Conservation (phyloP, 257 asterid species). For the Ilex aquifolium region DNA sequence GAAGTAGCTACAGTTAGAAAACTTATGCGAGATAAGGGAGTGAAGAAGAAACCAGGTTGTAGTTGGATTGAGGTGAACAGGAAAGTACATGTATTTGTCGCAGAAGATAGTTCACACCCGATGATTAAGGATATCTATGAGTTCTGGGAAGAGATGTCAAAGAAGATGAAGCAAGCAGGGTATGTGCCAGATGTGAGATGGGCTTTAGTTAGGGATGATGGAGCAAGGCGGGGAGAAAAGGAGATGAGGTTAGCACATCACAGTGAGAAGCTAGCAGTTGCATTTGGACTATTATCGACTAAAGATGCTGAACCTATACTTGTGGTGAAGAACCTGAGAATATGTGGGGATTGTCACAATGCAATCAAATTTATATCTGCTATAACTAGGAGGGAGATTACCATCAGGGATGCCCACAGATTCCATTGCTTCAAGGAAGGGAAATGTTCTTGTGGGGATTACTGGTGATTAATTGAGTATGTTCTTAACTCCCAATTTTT, state of each 20-base stretch:
- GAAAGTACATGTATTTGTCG: slow-evolving; percentile 57
- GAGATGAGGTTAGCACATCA: slow-evolving; percentile 43
- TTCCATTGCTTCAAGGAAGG: slow-evolving; percentile 65
- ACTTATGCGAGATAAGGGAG: slow-evolving; percentile 35
- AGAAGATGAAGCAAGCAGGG: too few species aligned
- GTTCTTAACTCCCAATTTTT: too few species aligned
- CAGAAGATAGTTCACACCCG: slow-evolving; percentile 62
- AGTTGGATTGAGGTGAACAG: slow-evolving; percentile 69
- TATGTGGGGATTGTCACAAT: slow-evolving; percentile 66
- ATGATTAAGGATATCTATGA: slow-evolving; percentile 21
- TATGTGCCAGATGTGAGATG: slow-evolving; percentile 41
- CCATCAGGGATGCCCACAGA: slow-evolving; percentile 63
- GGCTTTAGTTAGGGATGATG: slow-evolving; percentile 35
- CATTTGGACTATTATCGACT: slow-evolving; percentile 45
- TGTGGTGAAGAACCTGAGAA: slow-evolving; percentile 66
- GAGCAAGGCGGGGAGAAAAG: slow-evolving; percentile 29
- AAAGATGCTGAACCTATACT: slow-evolving; percentile 30
- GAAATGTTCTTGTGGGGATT: slow-evolving; percentile 58
- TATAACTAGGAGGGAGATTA: slow-evolving; percentile 48
- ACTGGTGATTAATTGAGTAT: slow-evolving; percentile 34
- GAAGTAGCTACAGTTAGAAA: slow-evolving; percentile 52
- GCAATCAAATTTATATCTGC: slow-evolving; percentile 51
- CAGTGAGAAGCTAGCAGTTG: slow-evolving; percentile 71
- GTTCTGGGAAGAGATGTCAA: too few species aligned
- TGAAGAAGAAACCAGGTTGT: slow-evolving; percentile 56